Evolutionary conservation across 306 rosid species (phyloP).

Genomic region (Quercus berberidifolia): DNA sequence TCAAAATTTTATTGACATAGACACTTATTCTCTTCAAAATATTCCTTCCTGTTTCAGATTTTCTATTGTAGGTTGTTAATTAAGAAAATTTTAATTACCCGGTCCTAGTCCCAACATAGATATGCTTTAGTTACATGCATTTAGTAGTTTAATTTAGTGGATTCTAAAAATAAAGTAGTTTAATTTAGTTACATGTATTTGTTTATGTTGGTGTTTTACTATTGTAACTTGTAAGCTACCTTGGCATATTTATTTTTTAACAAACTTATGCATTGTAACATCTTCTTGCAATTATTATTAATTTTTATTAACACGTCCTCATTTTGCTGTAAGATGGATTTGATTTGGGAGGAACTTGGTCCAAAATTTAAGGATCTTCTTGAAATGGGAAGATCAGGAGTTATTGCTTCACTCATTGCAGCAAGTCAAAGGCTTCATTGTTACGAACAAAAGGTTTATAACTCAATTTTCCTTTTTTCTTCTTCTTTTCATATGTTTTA

Average conservation of each 20-base stretch:
- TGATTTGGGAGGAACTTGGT: constrained; percentile 86
- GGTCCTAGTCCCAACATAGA: neutral
- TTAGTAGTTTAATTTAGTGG: constrained; percentile 2
- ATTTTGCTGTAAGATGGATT: constrained; percentile 56
- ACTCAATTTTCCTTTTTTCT: neutral
- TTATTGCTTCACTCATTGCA: constrained; percentile 75
- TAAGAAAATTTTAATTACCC: neutral
- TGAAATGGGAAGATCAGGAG: constrained; percentile 87
- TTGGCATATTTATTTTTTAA: constrained; percentile 13
- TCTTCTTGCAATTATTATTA: neutral
- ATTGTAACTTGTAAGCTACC: neutral
- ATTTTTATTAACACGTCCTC: constrained; percentile 1
- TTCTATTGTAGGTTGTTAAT: neutral
- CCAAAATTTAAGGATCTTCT: constrained; percentile 63
- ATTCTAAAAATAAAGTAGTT: neutral
- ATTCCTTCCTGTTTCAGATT: neutral
- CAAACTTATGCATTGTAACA: constrained; percentile 1
- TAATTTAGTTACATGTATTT: neutral
- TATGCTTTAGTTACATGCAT: neutral
- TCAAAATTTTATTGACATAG: neutral
- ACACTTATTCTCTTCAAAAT: constrained; percentile 12
- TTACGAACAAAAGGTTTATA: constrained; percentile 66
- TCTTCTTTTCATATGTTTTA: constrained; percentile 13
- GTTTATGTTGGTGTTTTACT: neutral
- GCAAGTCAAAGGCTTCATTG: constrained; percentile 76